These are phyloP conservation scores for Rhodamnia argentea DNA, from an alignment of 345 rosid species.

Conservation along the genomic window DNA sequence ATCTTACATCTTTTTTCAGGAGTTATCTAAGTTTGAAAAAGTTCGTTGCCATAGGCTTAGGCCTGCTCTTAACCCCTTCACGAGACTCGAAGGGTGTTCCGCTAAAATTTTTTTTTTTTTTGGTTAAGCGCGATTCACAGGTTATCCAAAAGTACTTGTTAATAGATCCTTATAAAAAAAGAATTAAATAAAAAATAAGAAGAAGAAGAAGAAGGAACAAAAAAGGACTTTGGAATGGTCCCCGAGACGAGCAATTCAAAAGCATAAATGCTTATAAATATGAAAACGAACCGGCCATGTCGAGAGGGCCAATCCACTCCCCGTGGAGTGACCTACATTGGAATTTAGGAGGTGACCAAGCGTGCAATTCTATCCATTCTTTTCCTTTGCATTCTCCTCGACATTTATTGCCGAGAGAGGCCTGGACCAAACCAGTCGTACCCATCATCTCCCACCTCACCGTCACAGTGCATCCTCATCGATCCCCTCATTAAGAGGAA, in stretches of 20 bases:
- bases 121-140: accelerated
- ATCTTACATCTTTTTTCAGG: not conserved
- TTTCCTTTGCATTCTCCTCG: not conserved
- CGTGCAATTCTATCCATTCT: not conserved
- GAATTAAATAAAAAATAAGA: not conserved
- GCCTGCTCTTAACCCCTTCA: not conserved
- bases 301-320: not conserved
- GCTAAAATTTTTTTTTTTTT: not conserved
- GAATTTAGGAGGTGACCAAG: not conserved
- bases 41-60: not conserved
- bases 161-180: not conserved
- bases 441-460: not conserved
- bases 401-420: not conserved
- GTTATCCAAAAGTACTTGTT: not conserved
- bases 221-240: not conserved
- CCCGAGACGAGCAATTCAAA: not conserved
- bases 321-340: not conserved
- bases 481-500: not conserved
- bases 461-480: not conserved
- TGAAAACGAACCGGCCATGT: not conserved
- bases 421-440: not conserved
- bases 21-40: not conserved
- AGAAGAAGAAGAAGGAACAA: not conserved
- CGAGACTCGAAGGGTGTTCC: not conserved
- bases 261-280: not conserved